These are phyloP conservation scores for Ascosphaera aggregata DNA, from an alignment of 2,329 filamentous ascomycete genomes.

Conservation along the genomic window DNA sequence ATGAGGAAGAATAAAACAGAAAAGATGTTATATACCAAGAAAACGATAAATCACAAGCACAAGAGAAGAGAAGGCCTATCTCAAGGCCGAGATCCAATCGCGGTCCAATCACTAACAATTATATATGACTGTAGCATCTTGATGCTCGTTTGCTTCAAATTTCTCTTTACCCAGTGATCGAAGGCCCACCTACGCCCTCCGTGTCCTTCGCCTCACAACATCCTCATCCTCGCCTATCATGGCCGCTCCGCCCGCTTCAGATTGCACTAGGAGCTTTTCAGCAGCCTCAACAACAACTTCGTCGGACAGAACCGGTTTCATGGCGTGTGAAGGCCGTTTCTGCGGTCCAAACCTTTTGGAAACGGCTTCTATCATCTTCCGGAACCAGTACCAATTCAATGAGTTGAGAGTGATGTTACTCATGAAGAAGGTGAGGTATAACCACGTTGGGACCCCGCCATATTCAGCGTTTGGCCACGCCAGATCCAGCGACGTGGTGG, in stretches of 20 bases:
- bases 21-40: background rate
- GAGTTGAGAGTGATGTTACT: constrained; percentile 37
- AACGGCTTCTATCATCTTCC: constrained; percentile 43
- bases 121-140: too few relatives aligned
- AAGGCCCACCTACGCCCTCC: background rate
- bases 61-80: background rate
- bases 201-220: background rate
- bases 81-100: background rate
- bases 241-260: background rate
- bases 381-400: constrained; percentile 43
- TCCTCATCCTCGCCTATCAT: background rate
- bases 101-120: too few relatives aligned
- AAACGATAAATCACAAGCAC: background rate
- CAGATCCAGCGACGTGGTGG: constrained; percentile 27
- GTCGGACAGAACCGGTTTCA: constrained; percentile 10
- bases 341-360: constrained; percentile 32
- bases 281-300: constrained; percentile 14
- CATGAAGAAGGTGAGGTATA: constrained; percentile 32
- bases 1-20: background rate
- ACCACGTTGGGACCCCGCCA: constrained; percentile 30
- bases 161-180: background rate
- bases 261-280: constrained; percentile 3
- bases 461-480: constrained; percentile 10
- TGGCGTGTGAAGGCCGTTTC: constrained; percentile 7
- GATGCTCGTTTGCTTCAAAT: background rate